Percentiles rank a stretch among this genome's conserved stretches.
phyloP scores from a whole-genome alignment of 805 yeast genomes.

The Candida palmyrensis region DNA sequence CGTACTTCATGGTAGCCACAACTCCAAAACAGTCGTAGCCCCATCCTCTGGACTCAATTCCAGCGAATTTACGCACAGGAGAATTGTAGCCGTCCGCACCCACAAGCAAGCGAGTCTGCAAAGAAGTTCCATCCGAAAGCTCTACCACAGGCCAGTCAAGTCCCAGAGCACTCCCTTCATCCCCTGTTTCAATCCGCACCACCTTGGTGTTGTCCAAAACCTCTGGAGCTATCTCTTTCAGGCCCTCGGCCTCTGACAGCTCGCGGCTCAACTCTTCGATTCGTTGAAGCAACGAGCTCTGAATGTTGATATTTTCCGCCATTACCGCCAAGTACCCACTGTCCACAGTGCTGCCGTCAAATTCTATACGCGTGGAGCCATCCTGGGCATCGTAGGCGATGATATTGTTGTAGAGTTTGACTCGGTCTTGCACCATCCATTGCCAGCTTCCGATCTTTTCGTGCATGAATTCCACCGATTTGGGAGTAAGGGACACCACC shows the following conservation, averaged over 20 bases:
- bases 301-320: slow-evolving; percentile 86
- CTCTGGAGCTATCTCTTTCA: slow-evolving; percentile 21
- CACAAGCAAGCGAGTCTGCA: slow-evolving; percentile 69
- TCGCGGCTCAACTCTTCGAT: slow-evolving; percentile 27
- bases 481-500: slow-evolving; percentile 82
- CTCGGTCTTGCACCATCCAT: slow-evolving; percentile 60
- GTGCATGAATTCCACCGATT: slow-evolving; percentile 59
- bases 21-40: slow-evolving; percentile 81
- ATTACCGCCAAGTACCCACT: slow-evolving; percentile 56
- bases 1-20: slow-evolving; percentile 82
- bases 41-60: slow-evolving; percentile 90
- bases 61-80: slow-evolving; percentile 80
- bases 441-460: slow-evolving; percentile 71
- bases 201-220: slow-evolving; percentile 68
- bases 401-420: slow-evolving; percentile 75
- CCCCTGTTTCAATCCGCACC: slow-evolving; percentile 36
- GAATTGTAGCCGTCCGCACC: slow-evolving; percentile 98
- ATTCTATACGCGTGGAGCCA: slow-evolving; percentile 56
- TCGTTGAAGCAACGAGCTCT: slow-evolving; percentile 59
- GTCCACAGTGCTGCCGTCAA: slow-evolving; percentile 49
- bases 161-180: slow-evolving; percentile 12
- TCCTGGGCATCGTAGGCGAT: slow-evolving; percentile 82
- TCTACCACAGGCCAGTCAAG: slow-evolving; percentile 78
- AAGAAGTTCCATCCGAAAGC: slow-evolving; percentile 57
- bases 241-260: too few species aligned